A percentile compares a stretch with the other conserved stretches of the same genome.
phyloP scores from a whole-genome alignment of 2,329 filamentous ascomycete species.

The Monosporascus sp. region DNA sequence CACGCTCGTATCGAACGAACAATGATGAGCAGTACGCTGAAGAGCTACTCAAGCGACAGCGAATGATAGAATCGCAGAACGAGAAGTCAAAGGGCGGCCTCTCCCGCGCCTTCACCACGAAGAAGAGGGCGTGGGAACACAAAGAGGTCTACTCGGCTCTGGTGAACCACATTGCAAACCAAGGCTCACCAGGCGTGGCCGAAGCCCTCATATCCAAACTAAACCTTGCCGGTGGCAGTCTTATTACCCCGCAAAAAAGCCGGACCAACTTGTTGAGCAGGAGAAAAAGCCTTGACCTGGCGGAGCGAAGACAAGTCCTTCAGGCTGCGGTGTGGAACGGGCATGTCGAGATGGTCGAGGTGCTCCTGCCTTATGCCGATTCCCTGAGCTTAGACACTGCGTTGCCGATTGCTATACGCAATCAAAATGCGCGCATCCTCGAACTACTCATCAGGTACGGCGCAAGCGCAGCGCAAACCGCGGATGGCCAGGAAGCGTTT shows the following conservation, averaged over 20 bases:
- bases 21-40: constrained; percentile 50
- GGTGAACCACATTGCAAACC: constrained; percentile 41
- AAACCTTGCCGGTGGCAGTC: constrained; percentile 42
- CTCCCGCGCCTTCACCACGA: constrained; percentile 40
- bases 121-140: constrained; percentile 47
- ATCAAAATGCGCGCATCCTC: constrained; percentile 36
- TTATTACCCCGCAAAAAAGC: constrained; percentile 44
- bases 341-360: constrained; percentile 47
- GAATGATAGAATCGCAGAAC: constrained; percentile 25
- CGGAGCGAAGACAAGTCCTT: constrained; percentile 46
- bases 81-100: constrained; percentile 35
- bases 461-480: constrained; percentile 41
- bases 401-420: constrained; percentile 43
- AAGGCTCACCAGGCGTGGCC: constrained; percentile 49
- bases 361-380: constrained; percentile 50
- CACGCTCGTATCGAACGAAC: constrained; percentile 39
- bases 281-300: constrained; percentile 44
- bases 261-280: constrained; percentile 43
- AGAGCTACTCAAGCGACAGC: constrained; percentile 45
- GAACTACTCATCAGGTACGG: constrained; percentile 47
- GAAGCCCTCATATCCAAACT: constrained; percentile 50
- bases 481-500: constrained; percentile 49
- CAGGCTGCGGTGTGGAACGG: constrained; percentile 45
- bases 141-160: constrained; percentile 49
- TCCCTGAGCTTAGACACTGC: constrained; percentile 43